phyloP scores from a whole-genome alignment of 108 stramenopile species.

The Skeletonema costatum region DNA sequence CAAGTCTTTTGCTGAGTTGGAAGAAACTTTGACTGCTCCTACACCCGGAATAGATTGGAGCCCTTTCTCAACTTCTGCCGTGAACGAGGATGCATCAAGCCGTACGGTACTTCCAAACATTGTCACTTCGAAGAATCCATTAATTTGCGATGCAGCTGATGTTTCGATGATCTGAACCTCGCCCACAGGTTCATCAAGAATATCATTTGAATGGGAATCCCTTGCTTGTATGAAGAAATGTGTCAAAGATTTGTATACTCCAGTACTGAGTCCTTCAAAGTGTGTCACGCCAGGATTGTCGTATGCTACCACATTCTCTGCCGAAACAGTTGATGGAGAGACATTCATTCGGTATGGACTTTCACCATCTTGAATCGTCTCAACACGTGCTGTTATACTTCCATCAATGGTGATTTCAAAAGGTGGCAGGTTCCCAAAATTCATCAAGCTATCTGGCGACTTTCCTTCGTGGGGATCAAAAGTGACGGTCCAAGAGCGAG shows the following conservation, averaged over 20 bases:
- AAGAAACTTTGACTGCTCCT: conserved; percentile 59
- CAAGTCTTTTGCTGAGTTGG: conserved; percentile 50
- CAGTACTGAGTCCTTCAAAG: conserved; percentile 55
- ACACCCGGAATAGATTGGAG: conserved; percentile 64
- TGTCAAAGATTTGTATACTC: conserved; percentile 40
- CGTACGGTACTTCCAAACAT: conserved; percentile 28
- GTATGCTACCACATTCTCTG: conserved; percentile 42
- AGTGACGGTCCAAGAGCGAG: conserved; percentile 29
- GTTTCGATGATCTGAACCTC: conserved; percentile 80
- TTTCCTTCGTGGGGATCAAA: conserved; percentile 35
- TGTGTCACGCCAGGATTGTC: conserved; percentile 44
- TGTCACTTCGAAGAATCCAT: conserved; percentile 56
- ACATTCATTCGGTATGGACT: conserved; percentile 63
- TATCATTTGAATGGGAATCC: conserved; percentile 60
- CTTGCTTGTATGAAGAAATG: conserved; percentile 64
- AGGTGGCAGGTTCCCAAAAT: conserved; percentile 34
- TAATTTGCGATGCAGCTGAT: conserved; percentile 31
- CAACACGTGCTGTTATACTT: conserved; percentile 21
- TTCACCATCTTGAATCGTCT: conserved; percentile 22
- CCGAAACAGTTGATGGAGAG: conserved; percentile 29
- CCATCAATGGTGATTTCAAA: conserved; percentile 8
- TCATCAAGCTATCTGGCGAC: conserved; percentile 18
- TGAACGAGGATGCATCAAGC: conserved; percentile 32
- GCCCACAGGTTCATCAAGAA: conserved; percentile 44
- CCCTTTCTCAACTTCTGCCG: conserved; percentile 49